phyloP scores from a whole-genome alignment of 441 rosid species.

The Jatropha podagrica region DNA sequence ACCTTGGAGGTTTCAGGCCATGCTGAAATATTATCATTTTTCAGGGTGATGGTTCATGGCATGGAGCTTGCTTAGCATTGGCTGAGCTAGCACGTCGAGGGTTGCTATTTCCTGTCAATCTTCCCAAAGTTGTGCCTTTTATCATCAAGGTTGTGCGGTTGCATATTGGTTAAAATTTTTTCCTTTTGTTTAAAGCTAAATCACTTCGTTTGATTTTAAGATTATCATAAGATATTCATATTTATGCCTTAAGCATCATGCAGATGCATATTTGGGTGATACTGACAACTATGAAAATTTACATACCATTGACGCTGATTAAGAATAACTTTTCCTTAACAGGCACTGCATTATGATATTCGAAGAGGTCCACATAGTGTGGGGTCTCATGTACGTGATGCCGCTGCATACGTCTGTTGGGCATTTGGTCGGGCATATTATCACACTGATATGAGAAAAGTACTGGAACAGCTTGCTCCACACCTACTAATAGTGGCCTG shows the following conservation, averaged over 20 bases:
- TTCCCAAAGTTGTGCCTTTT: slow-evolving; percentile 82
- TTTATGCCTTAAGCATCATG: neutral
- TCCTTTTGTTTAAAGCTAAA: neutral
- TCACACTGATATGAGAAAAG: slow-evolving; percentile 75
- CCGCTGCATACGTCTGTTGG: slow-evolving; percentile 99
- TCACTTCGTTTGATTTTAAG: neutral
- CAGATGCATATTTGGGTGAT: neutral
- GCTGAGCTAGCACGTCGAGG: slow-evolving; percentile 98
- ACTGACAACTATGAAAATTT: neutral
- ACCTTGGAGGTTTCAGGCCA: slow-evolving; percentile 8
- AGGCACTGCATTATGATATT: slow-evolving; percentile 96
- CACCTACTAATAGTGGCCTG: slow-evolving; percentile 88
- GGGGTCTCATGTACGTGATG: slow-evolving; percentile 99
- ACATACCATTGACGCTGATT: slow-evolving; percentile 14
- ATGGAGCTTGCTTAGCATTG: slow-evolving; percentile 96
- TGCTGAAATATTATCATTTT: slow-evolving; percentile 28
- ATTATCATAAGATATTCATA: neutral
- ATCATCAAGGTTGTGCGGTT: slow-evolving; percentile 68
- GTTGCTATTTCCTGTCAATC: slow-evolving; percentile 82
- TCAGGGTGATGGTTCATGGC: slow-evolving; percentile 99
- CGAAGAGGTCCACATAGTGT: slow-evolving; percentile 99
- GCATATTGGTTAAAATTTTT: neutral
- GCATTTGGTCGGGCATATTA: slow-evolving; percentile 98
- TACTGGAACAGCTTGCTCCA: slow-evolving; percentile 85
- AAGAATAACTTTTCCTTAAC: slow-evolving; percentile 26